Base-by-base conservation (phyloP, 768 basidiomycete species). In the Mycena alexandri region DNA sequence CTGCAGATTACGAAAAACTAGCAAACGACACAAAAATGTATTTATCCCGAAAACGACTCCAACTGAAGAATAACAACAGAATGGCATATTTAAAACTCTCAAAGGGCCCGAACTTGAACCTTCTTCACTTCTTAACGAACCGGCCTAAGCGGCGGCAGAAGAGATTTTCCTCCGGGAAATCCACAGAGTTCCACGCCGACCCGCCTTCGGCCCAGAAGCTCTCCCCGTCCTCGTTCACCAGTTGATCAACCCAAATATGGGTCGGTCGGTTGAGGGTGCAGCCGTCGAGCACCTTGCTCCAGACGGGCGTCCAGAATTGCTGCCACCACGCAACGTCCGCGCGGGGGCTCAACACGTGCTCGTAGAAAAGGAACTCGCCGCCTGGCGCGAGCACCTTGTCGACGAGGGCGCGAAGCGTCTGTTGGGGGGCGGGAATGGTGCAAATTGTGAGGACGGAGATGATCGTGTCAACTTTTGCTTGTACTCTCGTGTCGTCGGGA, bases 251-350 rank as follows among this genome's bases (percentile, higher is more conserved):
- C 80, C 83, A 87, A 0, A 83, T 13, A 75, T 85, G 81, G 1
- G 86, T 84, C 14, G 87, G 86, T 13, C 88, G 80, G 66, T 91
- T 87, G 50, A 93, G 72, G 67, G 79, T 78, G 71, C 92, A 93
- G 16, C 91, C 91, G 70, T 88, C 90, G 59, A 90, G 87, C 3
- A 79, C 76, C 0, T 80, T 42, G 11, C 74, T 72, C 92, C 93
- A 94, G 5, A 93, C 6, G 0, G 91, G 91, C 5, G 89, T 82
- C 92, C 91, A 93, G 61, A 91, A 82, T 1, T 80, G 68, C 75
- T 94, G 93, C 91, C 91, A 93, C 86, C 87, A 86, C 12, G 85
- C 85, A 4, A 92, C 85, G 67, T 89, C 87, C 17, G 71, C 61
- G 0, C 77, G 74, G 0, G 79, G 84, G 68, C 83, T 89, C 51